Evolutionary conservation across 352 stramenopile species (phyloP).

Genomic region (Globisporangium nodosum): DNA sequence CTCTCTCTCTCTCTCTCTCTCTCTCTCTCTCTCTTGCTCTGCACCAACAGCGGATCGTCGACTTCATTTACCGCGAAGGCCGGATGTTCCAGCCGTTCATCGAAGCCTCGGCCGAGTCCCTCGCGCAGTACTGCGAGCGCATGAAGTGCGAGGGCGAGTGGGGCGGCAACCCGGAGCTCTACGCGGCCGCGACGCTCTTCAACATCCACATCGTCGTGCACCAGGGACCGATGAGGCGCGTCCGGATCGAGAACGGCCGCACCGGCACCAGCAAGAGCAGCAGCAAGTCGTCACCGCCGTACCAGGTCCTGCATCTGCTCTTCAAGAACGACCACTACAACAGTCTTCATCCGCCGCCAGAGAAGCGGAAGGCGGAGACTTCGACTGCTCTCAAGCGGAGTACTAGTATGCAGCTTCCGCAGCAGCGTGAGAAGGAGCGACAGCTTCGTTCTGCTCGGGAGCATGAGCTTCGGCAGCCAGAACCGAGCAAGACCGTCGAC

Average conservation of each 20-base stretch:
- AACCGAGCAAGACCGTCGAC: neutral
- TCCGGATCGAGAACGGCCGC: conserved; percentile 36
- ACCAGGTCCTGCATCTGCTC: conserved; percentile 40
- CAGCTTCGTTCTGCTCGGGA: neutral
- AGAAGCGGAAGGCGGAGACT: neutral
- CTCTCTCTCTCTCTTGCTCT: neutral
- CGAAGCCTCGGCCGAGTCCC: conserved; percentile 8
- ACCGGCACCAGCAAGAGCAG: conserved; percentile 12
- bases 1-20: neutral
- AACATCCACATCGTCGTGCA: conserved; percentile 60
- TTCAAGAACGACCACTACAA: conserved; percentile 48
- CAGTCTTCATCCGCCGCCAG: conserved; percentile 25
- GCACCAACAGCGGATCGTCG: conserved; percentile 20
- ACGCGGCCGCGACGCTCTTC: conserved; percentile 46
- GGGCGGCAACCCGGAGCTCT: conserved; percentile 61
- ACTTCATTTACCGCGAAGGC: conserved; percentile 35
- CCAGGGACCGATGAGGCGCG: conserved; percentile 33
- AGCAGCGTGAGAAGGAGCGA: neutral
- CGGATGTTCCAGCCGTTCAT: conserved; percentile 42
- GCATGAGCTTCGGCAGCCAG: neutral
- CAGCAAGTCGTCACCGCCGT: conserved; percentile 11
- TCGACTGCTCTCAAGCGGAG: neutral
- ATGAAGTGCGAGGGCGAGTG: conserved; percentile 46
- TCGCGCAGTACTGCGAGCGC: conserved; percentile 34
- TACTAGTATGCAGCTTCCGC: neutral